phyloP scores from a whole-genome alignment of 2,329 filamentous ascomycete species.

The Laburnicola sp. region DNA sequence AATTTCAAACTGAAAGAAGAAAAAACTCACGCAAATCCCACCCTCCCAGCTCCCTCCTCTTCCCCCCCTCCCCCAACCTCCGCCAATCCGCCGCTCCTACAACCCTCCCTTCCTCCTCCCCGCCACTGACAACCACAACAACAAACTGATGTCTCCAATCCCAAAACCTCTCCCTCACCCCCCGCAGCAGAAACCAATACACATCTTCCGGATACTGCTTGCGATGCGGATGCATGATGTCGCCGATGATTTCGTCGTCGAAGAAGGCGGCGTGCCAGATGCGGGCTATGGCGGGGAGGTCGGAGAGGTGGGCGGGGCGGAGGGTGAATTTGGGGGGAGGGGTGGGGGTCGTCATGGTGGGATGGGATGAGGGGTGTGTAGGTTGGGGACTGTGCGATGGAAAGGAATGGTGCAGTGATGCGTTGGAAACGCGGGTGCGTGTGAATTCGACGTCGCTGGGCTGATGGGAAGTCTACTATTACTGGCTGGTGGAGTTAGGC shows the following conservation, averaged over 20 bases:
- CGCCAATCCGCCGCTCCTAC: conserved; percentile 36
- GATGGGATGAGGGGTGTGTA: no score
- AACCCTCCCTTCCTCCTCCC: conserved; percentile 15
- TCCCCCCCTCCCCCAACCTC: conserved; percentile 28
- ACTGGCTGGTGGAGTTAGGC: no score
- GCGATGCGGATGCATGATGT: conserved; percentile 38
- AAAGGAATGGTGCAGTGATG: no score
- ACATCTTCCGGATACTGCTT: conserved; percentile 32
- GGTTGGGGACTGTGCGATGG: no score
- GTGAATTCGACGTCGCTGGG: no score
- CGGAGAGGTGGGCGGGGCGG: conserved; percentile 19
- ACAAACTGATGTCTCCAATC: conserved; percentile 35
- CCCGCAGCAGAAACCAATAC: conserved; percentile 34
- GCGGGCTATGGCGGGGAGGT: conserved; percentile 26
- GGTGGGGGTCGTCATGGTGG: no score
- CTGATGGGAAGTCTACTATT: no score
- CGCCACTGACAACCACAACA: conserved; percentile 24
- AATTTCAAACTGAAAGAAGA: conserved; percentile 1
- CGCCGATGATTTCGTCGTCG: conserved; percentile 38
- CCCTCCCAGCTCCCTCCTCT: conserved; percentile 14
- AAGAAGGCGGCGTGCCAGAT: conserved; percentile 35
- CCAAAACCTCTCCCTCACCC: conserved; percentile 32
- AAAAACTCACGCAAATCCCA: conserved; percentile 31
- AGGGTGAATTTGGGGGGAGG: no score
- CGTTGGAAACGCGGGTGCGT: no score